These are phyloP conservation scores for Esteya vermicola DNA, from an alignment of 2,329 filamentous ascomycete species.

Conservation along the genomic window DNA sequence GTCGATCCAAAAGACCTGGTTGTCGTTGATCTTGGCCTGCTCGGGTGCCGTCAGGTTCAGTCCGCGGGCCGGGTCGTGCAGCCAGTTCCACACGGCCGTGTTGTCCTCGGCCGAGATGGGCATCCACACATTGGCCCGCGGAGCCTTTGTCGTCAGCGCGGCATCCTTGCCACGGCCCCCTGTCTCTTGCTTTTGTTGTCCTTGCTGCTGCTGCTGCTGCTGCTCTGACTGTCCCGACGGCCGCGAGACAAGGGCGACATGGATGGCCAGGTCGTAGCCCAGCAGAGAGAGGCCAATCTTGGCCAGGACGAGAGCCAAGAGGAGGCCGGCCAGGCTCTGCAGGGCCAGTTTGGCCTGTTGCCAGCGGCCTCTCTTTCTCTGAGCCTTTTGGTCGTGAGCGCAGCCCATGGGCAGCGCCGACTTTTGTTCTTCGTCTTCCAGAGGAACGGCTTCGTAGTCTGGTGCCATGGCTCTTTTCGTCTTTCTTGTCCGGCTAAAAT, in stretches of 20 bases:
- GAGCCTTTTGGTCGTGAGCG: too few species aligned
- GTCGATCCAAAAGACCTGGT: conserved; percentile 31
- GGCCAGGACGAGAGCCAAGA: background rate
- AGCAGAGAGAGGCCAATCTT: background rate
- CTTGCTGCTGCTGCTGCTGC: too few species aligned
- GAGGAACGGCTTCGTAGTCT: too few species aligned
- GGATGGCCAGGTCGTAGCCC: background rate
- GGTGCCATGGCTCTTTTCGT: too few species aligned
- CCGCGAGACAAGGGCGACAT: background rate
- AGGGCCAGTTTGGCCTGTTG: too few species aligned
- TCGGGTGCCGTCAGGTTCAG: conserved; percentile 29
- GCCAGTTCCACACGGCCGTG: conserved; percentile 25
- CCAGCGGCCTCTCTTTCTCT: too few species aligned
- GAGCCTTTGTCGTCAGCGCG: conserved; percentile 14
- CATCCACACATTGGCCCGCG: conserved; percentile 26
- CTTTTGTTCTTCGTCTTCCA: too few species aligned
- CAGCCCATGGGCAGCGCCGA: too few species aligned
- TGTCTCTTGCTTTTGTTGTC: too few species aligned
- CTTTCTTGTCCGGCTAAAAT: too few species aligned
- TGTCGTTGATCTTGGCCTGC: conserved; percentile 25
- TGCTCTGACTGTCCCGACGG: background rate
- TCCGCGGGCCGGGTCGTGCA: conserved; percentile 23
- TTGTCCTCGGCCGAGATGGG: conserved; percentile 26
- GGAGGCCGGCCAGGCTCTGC: background rate
- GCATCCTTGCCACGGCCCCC: background rate